Percentiles rank a stretch among this genome's conserved stretches.
Conservation (phyloP, 176 grass and related monocot species). For the Rhynchospora tenuis region DNA sequence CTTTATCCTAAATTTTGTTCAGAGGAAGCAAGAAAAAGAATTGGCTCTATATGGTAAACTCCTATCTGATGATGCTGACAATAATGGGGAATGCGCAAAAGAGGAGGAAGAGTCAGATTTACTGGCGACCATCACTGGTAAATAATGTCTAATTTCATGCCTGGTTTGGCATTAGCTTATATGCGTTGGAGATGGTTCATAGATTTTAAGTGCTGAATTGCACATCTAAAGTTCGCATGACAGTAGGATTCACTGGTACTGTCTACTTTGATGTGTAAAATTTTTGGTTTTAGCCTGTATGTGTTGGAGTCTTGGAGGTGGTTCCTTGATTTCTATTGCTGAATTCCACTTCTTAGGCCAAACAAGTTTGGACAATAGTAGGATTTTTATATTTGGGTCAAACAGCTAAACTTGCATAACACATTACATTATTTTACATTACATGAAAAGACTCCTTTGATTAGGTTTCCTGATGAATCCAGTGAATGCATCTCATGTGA, state of each 20-base stretch:
- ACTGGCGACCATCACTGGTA: slow-evolving; percentile 42
- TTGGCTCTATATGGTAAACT: slow-evolving; percentile 72
- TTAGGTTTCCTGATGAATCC: neutral
- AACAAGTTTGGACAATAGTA: neutral
- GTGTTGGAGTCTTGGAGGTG: neutral
- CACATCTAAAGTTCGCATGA: neutral
- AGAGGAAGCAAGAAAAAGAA: slow-evolving; percentile 95
- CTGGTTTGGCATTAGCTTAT: neutral
- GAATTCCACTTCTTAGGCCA: neutral
- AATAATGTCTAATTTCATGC: neutral
- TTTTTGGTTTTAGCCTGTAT: neutral
- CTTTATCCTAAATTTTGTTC: slow-evolving; percentile 31
- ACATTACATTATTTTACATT: neutral
- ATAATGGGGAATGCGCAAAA: slow-evolving; percentile 28
- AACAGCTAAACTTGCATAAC: neutral
- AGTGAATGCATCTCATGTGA: neutral
- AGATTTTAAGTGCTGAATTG: neutral
- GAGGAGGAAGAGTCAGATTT: slow-evolving; percentile 35
- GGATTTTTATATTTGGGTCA: neutral
- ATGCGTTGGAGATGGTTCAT: neutral
- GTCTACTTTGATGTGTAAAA: no score
- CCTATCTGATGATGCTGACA: slow-evolving; percentile 27
- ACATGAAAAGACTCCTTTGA: neutral
- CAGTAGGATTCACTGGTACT: neutral
- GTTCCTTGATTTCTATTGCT: neutral